A percentile compares a stretch with the other conserved stretches of the same genome.
phyloP scores from a whole-genome alignment of 2,329 filamentous ascomycete species.

The Didymella sp. region DNA sequence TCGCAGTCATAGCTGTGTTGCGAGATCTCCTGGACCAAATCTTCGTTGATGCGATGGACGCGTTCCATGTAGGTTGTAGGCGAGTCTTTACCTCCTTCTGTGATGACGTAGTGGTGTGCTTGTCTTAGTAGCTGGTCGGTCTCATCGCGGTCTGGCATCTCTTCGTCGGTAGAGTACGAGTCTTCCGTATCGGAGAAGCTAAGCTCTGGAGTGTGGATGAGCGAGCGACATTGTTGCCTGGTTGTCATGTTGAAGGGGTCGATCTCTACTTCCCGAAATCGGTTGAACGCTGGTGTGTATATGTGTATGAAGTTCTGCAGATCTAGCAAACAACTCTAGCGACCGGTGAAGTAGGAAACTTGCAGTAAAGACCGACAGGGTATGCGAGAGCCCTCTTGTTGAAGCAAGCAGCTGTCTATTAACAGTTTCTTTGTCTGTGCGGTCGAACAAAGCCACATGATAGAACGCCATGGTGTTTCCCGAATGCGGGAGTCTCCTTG shows the following conservation, averaged over 20 bases:
- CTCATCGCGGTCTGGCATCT: constrained; percentile 12
- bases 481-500: constrained; percentile 27
- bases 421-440: constrained; percentile 31
- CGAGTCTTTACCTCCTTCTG: constrained; percentile 33
- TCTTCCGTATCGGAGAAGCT: constrained; percentile 17
- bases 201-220: constrained; percentile 6
- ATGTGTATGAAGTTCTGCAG: constrained; percentile 3
- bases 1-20: constrained; percentile 27
- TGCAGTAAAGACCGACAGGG: not conserved
- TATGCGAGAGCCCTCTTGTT: constrained; percentile 1
- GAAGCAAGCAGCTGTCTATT: constrained; percentile 6
- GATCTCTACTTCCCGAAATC: not conserved
- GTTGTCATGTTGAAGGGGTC: constrained; percentile 13
- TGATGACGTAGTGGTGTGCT: constrained; percentile 38
- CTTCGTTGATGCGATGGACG: constrained; percentile 35
- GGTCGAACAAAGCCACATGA: constrained; percentile 30
- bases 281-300: not conserved
- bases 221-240: not conserved
- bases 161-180: constrained; percentile 12
- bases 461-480: constrained; percentile 23
- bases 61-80: constrained; percentile 27
- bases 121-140: constrained; percentile 36
- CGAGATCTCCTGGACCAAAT: constrained; percentile 30
- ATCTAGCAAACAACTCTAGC: constrained; percentile 13
- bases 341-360: not conserved